Conservation (phyloP, 1,284 basidiomycete species). For the Fomitopsis pinicola region DNA sequence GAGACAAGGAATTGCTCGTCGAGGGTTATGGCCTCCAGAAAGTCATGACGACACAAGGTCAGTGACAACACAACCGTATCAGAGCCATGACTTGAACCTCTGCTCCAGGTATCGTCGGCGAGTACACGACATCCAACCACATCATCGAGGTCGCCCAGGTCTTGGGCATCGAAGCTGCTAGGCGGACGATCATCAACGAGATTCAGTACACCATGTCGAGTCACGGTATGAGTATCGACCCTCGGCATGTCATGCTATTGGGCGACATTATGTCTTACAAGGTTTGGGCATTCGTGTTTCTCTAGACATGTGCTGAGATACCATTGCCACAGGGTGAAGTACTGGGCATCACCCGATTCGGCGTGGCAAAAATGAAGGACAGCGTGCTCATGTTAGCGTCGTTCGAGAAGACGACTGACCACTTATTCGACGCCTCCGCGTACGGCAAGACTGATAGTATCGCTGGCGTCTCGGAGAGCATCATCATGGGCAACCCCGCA, state of each 20-base stretch:
- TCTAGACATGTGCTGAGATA: neutral
- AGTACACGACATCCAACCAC: conserved; percentile 93
- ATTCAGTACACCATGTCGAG: conserved; percentile 97
- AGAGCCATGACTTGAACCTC: neutral
- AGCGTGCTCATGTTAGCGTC: conserved; percentile 98
- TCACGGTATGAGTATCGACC: conserved; percentile 99
- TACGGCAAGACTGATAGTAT: conserved; percentile 96
- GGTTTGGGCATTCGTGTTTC: conserved; percentile 32
- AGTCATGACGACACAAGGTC: conserved; percentile 97
- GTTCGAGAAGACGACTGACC: conserved; percentile 99
- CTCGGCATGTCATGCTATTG: conserved; percentile 97
- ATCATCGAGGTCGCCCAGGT: conserved; percentile 95
- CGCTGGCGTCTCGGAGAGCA: conserved; percentile 96
- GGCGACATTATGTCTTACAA: conserved; percentile 99
- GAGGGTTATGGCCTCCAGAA: conserved; percentile 98
- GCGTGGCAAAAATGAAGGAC: conserved; percentile 99
- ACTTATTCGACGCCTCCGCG: conserved; percentile 96
- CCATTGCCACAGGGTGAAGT: conserved; percentile 79
- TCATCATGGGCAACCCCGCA: conserved; percentile 99
- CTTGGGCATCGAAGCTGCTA: conserved; percentile 95
- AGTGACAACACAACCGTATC: conserved; percentile 8
- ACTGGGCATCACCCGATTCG: conserved; percentile 97
- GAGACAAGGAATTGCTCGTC: conserved; percentile 84
- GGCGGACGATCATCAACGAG: conserved; percentile 93
- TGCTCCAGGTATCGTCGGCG: conserved; percentile 79